Conservation (phyloP, 352 stramenopile species). For the Phytophthora tubulina region DNA sequence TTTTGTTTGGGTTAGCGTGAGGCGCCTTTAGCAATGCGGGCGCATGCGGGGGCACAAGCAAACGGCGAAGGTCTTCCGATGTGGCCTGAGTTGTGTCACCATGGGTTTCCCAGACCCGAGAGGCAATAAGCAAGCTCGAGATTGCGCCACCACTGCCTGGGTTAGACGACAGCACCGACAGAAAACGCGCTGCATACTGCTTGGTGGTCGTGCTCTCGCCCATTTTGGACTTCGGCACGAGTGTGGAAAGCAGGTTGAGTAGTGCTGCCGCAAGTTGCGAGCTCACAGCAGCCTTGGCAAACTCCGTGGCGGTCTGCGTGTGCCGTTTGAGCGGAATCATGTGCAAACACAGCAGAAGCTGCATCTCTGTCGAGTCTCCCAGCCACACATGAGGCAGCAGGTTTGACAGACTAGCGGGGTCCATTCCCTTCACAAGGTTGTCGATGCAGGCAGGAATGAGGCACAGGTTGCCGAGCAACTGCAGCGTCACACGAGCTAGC, state of each 20-base stretch:
- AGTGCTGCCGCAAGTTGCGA: constrained; percentile 81
- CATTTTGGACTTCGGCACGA: constrained; percentile 85
- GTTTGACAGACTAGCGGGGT: constrained; percentile 73
- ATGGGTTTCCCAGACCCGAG: constrained; percentile 85
- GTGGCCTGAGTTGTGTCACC: constrained; percentile 84
- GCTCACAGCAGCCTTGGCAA: constrained; percentile 83
- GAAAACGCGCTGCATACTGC: constrained; percentile 82
- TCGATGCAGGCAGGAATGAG: constrained; percentile 89
- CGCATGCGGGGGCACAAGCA: constrained; percentile 77
- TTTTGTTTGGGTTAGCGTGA: constrained; percentile 88
- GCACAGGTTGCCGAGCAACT: constrained; percentile 87
- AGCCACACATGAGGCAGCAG: constrained; percentile 83
- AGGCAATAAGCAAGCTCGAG: constrained; percentile 81
- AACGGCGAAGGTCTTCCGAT: constrained; percentile 79
- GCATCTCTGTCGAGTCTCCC: constrained; percentile 82
- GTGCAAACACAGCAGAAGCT: constrained; percentile 86
- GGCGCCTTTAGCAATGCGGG: constrained; percentile 82
- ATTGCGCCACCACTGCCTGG: constrained; percentile 86
- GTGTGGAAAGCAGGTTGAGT: constrained; percentile 83
- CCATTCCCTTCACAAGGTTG: constrained; percentile 90
- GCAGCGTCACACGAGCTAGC: constrained; percentile 79
- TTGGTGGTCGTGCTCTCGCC: constrained; percentile 86
- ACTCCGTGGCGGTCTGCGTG: constrained; percentile 86
- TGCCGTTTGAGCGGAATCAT: constrained; percentile 91
- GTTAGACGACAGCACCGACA: constrained; percentile 87